A percentile compares a stretch with the other conserved stretches of the same genome.
These are phyloP conservation scores for Digitaria exilis DNA, from an alignment of 202 grass and related monocot genomes.

Conservation along the genomic window DNA sequence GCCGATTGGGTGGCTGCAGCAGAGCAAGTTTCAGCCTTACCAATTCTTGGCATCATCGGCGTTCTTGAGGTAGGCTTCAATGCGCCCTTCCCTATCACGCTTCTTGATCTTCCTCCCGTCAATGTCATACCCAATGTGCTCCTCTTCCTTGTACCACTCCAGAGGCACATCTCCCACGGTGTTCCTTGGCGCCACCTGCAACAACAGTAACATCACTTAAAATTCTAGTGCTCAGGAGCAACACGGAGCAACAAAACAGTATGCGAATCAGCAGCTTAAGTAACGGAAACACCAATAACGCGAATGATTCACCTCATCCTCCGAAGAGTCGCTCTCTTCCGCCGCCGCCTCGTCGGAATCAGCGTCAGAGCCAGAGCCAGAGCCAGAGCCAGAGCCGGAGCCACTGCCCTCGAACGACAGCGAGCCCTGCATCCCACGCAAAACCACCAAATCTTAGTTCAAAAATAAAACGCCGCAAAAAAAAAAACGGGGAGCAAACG, in stretches of 20 bases:
- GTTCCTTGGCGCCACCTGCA: constrained; percentile 76
- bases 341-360: constrained; percentile 17
- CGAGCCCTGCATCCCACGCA: constrained; percentile 23
- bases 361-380: constrained; percentile 3
- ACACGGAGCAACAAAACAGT: neutral
- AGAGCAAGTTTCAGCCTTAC: constrained; percentile 38
- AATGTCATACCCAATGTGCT: constrained; percentile 86
- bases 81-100: constrained; percentile 71
- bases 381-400: constrained; percentile 30
- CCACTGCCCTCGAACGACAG: constrained; percentile 29
- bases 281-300: neutral
- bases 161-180: constrained; percentile 81
- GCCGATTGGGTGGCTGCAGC: neutral
- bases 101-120: constrained; percentile 82
- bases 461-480: neutral
- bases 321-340: constrained; percentile 73
- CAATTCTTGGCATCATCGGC: constrained; percentile 77
- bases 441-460: neutral
- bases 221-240: neutral
- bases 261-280: neutral
- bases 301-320: constrained; percentile 60
- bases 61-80: constrained; percentile 64
- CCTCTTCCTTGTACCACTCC: constrained; percentile 91
- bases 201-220: neutral
- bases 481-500: neutral